A percentile compares a stretch with the other conserved stretches of the same genome.
phyloP scores from a whole-genome alignment of 106 monocot genomes.

The Platanthera zijinensis region DNA sequence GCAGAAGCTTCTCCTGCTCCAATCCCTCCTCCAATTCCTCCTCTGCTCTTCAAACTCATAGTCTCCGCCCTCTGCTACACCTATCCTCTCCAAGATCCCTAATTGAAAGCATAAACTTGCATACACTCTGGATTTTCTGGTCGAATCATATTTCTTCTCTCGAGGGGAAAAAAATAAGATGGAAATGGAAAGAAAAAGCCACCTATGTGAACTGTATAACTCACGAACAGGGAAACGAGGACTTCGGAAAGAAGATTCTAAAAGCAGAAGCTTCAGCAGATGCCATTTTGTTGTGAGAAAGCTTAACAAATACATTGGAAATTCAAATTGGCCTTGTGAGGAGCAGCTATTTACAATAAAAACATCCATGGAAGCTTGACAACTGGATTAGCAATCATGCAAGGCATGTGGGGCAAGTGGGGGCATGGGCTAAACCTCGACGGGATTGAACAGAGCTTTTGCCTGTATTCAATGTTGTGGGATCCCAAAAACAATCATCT shows the following conservation, averaged over 20 bases:
- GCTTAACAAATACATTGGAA: background rate
- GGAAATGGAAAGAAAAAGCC: background rate
- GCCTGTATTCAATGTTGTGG: background rate
- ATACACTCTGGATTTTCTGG: background rate
- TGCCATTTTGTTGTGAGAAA: conserved; percentile 1
- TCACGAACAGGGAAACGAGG: background rate
- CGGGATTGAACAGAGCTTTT: background rate
- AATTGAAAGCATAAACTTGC: background rate
- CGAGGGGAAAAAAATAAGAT: conserved; percentile 5
- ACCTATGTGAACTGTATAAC: conserved; percentile 3
- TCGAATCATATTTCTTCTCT: conserved; percentile 11
- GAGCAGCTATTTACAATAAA: background rate
- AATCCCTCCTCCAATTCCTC: conserved; percentile 13
- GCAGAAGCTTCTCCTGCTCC: conserved; percentile 8
- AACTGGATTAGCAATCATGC: background rate
- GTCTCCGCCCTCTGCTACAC: background rate
- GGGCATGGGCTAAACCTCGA: background rate
- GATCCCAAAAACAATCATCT: background rate
- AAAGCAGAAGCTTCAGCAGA: background rate
- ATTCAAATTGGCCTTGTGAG: background rate
- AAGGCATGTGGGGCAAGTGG: background rate
- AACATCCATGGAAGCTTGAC: background rate
- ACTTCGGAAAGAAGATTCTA: background rate
- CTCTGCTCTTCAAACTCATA: conserved; percentile 30
- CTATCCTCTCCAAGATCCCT: background rate